Conservation (phyloP, 768 basidiomycete species). For the Rhizopogon rudus region DNA sequence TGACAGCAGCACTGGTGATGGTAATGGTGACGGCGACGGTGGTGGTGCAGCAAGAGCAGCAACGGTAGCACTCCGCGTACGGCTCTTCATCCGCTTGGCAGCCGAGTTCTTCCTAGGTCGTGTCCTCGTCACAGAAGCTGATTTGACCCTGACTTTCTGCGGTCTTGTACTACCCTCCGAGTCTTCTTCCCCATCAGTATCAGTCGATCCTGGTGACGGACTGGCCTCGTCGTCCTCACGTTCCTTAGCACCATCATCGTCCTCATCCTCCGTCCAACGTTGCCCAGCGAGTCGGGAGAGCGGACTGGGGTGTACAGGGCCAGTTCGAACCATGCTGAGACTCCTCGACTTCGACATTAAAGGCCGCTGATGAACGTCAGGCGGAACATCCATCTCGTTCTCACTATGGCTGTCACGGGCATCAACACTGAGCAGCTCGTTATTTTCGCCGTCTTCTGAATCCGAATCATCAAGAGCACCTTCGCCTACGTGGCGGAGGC, state of each 20-base stretch:
- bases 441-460: slow-evolving; percentile 34
- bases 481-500: slow-evolving; percentile 65
- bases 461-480: slow-evolving; percentile 78
- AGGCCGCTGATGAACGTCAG: slow-evolving; percentile 7
- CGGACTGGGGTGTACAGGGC: slow-evolving; percentile 54
- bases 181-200: slow-evolving; percentile 38
- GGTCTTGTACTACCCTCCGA: slow-evolving; percentile 10
- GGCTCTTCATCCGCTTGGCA: slow-evolving; percentile 24
- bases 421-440: slow-evolving; percentile 10
- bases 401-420: slow-evolving; percentile 25
- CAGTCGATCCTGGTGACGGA: slow-evolving; percentile 56
- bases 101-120: slow-evolving; percentile 26
- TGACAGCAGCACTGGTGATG: slow-evolving; percentile 1
- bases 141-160: slow-evolving; percentile 1
- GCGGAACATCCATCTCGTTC: slow-evolving; percentile 22
- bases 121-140: slow-evolving; percentile 26
- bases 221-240: slow-evolving; percentile 50
- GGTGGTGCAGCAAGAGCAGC: slow-evolving; percentile 48
- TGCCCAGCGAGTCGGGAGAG: slow-evolving; percentile 54
- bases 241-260: slow-evolving; percentile 20
- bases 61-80: slow-evolving; percentile 66
- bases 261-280: slow-evolving; percentile 50
- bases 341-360: slow-evolving; percentile 34
- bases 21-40: slow-evolving; percentile 13
- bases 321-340: slow-evolving; percentile 17